phyloP scores from a whole-genome alignment of 1,284 basidiomycete genomes.

The Marasmius sp. region DNA sequence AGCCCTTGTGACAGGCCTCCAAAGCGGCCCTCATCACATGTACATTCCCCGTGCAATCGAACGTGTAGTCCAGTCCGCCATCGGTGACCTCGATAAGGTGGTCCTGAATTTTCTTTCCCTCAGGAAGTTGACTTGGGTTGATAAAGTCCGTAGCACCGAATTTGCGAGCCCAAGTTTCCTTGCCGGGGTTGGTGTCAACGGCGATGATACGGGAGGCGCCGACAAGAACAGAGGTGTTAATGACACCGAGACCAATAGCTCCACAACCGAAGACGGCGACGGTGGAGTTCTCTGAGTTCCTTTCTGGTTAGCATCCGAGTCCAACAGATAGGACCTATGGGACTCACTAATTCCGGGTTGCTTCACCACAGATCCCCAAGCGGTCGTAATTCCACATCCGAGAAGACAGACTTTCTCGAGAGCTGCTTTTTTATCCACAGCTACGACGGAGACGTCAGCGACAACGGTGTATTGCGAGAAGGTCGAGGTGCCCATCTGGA shows the following conservation, averaged over 20 bases:
- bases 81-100: slow-evolving; percentile 92
- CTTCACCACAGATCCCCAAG: slow-evolving; percentile 86
- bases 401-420: slow-evolving; percentile 94
- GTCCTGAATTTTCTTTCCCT: slow-evolving; percentile 85
- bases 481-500: slow-evolving; percentile 95
- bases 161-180: slow-evolving; percentile 87
- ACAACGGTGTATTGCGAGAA: slow-evolving; percentile 99
- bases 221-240: slow-evolving; percentile 80
- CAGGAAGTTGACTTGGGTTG: slow-evolving; percentile 78
- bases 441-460: slow-evolving; percentile 94
- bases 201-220: slow-evolving; percentile 90
- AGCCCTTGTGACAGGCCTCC: slow-evolving; percentile 99
- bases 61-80: slow-evolving; percentile 96
- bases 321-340: not conserved
- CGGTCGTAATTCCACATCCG: slow-evolving; percentile 98
- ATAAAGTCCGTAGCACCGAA: slow-evolving; percentile 98
- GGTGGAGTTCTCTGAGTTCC: slow-evolving; percentile 66
- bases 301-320: not conserved
- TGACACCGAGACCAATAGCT: slow-evolving; percentile 92
- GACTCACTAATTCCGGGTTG: slow-evolving; percentile 75
- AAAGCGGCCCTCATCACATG: slow-evolving; percentile 95
- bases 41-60: slow-evolving; percentile 95
- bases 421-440: slow-evolving; percentile 83
- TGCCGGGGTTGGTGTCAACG: slow-evolving; percentile 86
- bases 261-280: slow-evolving; percentile 97